Evolutionary conservation across 192 early-diverging fungal species (phyloP), one percentile per base, ranked within the genome.

Genomic region (Rhizophagus sp.): DNA sequence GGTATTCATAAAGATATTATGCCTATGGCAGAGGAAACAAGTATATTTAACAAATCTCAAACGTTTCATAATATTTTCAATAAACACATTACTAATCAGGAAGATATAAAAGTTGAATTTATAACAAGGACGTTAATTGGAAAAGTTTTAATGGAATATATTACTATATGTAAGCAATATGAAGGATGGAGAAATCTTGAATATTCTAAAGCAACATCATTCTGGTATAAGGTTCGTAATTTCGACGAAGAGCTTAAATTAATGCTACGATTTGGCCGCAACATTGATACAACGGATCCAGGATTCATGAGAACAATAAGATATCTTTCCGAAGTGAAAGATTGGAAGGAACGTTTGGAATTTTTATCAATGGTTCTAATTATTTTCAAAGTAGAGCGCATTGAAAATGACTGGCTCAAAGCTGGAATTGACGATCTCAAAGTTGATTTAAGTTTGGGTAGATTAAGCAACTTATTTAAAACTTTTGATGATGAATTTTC

Each of bases 11-110:
- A 65, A 57, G n/a, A 12, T 8, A 44, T 44, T 17, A 64, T 44
- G 4, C 8, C 36, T 12, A 34, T 65, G 13, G 75, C 62, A n/a
- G 27, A 65, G 22, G 6, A 47, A 22, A 17, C 25, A 25, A 41
- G 27, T 44, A 22, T 10, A 65, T 77, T 36, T 7, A 15, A 5
- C 25, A 65, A 77, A 44, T 77, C 75, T 62, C 61, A 27, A 44
- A 77, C 75, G 30, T 77, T 77, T 65, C 4, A 15, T 27, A 77
- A 77, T 24, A 27, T 77, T 65, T 77, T 77, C 36, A 36, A 66
- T 17, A 27, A 57, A 57, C 52, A 19, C 0, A 4, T 9, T n/a
- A 13, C 4, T 27, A 65, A 64, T 19, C 13, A 15, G 8, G 36
- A 64, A 41, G 24, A 12, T 10, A 34, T 77, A 12, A 25, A 12